Conservation (phyloP, 352 stramenopile species). For the Phytophthora litchii region DNA sequence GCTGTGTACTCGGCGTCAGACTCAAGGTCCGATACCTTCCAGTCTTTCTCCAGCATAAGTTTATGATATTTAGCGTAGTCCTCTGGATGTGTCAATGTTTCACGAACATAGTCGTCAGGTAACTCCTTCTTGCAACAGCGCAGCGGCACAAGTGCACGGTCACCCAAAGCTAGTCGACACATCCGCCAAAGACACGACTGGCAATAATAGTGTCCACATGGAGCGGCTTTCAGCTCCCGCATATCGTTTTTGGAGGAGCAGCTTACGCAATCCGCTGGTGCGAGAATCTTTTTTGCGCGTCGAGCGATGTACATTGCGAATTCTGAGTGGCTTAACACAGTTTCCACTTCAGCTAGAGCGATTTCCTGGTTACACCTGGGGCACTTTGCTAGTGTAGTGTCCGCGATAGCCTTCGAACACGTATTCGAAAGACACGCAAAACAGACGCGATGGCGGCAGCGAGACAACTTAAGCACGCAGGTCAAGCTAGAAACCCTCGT, state of each 20-base stretch:
- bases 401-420: constrained; percentile 22
- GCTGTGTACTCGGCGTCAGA: constrained; percentile 70
- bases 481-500: neutral
- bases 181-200: constrained; percentile 59
- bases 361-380: constrained; percentile 33
- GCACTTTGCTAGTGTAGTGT: constrained; percentile 14
- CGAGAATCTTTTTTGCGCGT: constrained; percentile 4
- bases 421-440: constrained; percentile 28
- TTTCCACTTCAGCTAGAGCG: constrained; percentile 26
- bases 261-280: constrained; percentile 41
- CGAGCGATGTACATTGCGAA: constrained; percentile 28
- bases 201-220: constrained; percentile 75
- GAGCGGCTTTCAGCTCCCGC: constrained; percentile 34
- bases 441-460: constrained; percentile 24
- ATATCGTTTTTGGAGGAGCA: constrained; percentile 37
- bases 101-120: constrained; percentile 60
- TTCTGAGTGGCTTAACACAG: constrained; percentile 19
- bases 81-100: constrained; percentile 26
- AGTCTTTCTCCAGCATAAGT: constrained; percentile 57
- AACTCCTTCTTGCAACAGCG: constrained; percentile 79
- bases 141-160: constrained; percentile 66
- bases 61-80: constrained; percentile 58
- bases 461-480: constrained; percentile 19
- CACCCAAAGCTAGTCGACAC: constrained; percentile 56
- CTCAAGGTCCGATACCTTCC: constrained; percentile 58